phyloP scores from a whole-genome alignment of 2,329 filamentous ascomycete genomes.

The Aspergillus cejpii region DNA sequence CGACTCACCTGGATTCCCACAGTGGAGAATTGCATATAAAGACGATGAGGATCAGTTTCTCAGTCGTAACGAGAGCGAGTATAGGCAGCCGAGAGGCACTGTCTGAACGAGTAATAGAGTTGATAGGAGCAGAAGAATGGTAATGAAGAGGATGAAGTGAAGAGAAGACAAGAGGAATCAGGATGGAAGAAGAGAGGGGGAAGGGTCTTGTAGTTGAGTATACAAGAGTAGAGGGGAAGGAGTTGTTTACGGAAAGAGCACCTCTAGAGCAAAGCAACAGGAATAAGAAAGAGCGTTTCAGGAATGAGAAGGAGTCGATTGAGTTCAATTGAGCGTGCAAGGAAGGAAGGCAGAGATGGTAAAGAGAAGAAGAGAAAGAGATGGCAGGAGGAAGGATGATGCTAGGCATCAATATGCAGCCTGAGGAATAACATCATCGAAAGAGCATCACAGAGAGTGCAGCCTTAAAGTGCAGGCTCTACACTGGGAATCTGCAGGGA shows the following conservation, averaged over 20 bases:
- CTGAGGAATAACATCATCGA: background rate
- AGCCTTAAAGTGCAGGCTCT: too few species aligned
- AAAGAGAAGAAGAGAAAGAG: background rate
- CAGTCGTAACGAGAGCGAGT: constrained; percentile 3
- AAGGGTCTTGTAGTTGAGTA: background rate
- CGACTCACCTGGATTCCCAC: background rate
- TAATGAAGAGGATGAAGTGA: background rate
- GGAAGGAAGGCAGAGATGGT: background rate
- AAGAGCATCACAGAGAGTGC: too few species aligned
- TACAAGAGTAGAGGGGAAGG: background rate
- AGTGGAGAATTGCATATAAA: background rate
- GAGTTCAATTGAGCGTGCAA: background rate
- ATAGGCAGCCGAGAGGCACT: constrained; percentile 5
- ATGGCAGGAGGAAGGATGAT: constrained; percentile 2
- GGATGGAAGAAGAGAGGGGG: background rate
- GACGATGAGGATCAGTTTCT: background rate
- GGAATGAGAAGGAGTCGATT: background rate
- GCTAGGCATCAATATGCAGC: background rate
- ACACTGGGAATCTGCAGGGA: too few species aligned
- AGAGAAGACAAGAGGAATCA: background rate
- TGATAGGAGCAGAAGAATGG: constrained; percentile 27
- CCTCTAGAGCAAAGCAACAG: background rate
- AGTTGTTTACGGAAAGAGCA: background rate
- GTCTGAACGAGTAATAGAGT: constrained; percentile 10
- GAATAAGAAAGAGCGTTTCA: background rate